A percentile compares a stretch with the other conserved stretches of the same genome.
Evolutionary conservation across 148 eudicot genomes (phyloP).

Genomic region (Drosera capensis): DNA sequence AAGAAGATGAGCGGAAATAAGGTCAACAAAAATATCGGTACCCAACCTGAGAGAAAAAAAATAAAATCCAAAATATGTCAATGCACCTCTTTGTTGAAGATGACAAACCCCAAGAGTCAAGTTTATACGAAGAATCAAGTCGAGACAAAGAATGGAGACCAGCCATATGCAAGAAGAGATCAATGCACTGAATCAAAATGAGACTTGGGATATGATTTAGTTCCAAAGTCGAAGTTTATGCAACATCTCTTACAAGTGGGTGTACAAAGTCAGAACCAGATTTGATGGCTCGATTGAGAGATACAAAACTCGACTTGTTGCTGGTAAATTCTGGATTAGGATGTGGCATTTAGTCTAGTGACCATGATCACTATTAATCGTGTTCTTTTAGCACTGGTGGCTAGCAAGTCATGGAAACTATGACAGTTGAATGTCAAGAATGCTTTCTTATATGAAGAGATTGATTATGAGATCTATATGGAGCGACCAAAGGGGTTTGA

Average conservation of each 20-base stretch:
- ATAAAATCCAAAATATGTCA: no score
- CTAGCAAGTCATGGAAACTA: no score
- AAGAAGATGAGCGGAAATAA: no score
- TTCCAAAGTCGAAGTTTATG: not conserved
- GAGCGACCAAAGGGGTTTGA: not conserved
- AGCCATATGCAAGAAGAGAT: slow-evolving; percentile 3
- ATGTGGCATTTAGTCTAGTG: not conserved
- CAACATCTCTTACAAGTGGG: slow-evolving; percentile 1
- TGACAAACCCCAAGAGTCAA: not conserved
- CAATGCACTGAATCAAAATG: not conserved
- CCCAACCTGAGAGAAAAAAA: no score
- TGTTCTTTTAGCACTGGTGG: not conserved
- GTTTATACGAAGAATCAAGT: not conserved
- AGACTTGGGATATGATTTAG: not conserved
- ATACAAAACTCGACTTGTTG: not conserved
- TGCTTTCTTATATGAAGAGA: no score
- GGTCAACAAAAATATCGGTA: no score
- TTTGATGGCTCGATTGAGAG: not conserved
- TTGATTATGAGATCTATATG: no score
- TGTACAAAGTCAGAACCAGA: not conserved
- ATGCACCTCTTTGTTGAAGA: not conserved
- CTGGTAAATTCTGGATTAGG: not conserved
- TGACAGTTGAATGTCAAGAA: no score
- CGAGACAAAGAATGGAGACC: not conserved
- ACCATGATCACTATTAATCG: not conserved